These are phyloP conservation scores for Warburgia ugandensis DNA, from an alignment of 164 flowering plant species.

Conservation along the genomic window DNA sequence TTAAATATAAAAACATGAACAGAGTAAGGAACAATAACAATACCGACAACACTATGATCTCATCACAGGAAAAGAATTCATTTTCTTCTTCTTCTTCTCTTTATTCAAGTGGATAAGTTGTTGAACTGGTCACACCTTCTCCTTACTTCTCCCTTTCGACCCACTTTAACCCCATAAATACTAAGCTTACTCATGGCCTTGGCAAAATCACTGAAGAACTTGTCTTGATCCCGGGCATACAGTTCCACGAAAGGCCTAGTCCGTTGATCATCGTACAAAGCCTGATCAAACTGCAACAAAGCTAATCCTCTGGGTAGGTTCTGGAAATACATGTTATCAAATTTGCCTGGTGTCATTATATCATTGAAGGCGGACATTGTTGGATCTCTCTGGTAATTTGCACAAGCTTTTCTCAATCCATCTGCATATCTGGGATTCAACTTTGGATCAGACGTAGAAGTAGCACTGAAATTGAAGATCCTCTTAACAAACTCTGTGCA, in stretches of 20 bases:
- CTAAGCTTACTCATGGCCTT: slow-evolving; percentile 61
- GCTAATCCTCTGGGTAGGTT: slow-evolving; percentile 56
- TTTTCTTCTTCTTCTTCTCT: not conserved
- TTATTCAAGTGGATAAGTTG: slow-evolving; percentile 8
- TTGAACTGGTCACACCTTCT: slow-evolving; percentile 54
- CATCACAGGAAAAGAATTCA: too few relatives aligned
- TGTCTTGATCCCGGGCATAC: slow-evolving; percentile 41
- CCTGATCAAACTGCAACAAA: slow-evolving; percentile 39
- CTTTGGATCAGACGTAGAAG: slow-evolving; percentile 28
- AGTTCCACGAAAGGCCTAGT: slow-evolving; percentile 46
- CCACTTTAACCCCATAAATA: slow-evolving; percentile 32
- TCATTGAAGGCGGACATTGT: slow-evolving; percentile 53
- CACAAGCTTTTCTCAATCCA: slow-evolving; percentile 32
- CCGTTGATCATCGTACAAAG: slow-evolving; percentile 28
- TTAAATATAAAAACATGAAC: too few relatives aligned
- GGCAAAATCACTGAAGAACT: slow-evolving; percentile 47
- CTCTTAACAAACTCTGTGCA: slow-evolving; percentile 55
- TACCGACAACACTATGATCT: too few relatives aligned
- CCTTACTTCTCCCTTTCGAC: slow-evolving; percentile 49
- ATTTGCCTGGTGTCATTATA: slow-evolving; percentile 54
- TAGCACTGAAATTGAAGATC: too few relatives aligned
- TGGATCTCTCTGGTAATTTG: slow-evolving; percentile 32
- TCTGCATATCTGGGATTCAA: slow-evolving; percentile 40
- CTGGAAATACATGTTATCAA: slow-evolving; percentile 54
- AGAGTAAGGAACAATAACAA: too few relatives aligned